Evolutionary conservation across 2,329 filamentous ascomycete genomes (phyloP), one percentile per base, ranked within the genome.

Genomic region (Blastomyces emzantsi): DNA sequence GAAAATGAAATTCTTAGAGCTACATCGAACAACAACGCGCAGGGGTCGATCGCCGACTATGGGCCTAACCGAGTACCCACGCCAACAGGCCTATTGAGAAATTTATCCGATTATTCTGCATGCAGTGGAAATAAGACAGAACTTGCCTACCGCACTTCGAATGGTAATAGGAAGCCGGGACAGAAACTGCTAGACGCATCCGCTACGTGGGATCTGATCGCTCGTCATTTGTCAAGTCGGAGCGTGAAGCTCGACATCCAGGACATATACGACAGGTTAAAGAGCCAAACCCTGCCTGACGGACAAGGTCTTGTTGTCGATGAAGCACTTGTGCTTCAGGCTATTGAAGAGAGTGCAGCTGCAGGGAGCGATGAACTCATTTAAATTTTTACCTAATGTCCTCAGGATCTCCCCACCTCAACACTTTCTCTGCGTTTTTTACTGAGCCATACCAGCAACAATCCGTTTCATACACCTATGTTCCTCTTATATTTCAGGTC

Each of bases 1-100:
- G 92, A 97, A 74, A 97, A 97, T 74, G 90, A 97, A 76, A 92
- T 97, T 62, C 80, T 97, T 45, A 88, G 91, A 57, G 91, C 91
- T 6, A 96, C 91, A 1, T 87, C 87, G 7, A 79, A 68, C 66
- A 73, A 70, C 36, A 58, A 17, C 28, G n/a, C 11, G 9, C 54
- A 36, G 36, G 36, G 4, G 9, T 17, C 33, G 11, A 25, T 36
- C 2, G 36, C 19, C 9, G 36, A 39, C 22, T 17, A 17, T 43
- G 55, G 36, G 3, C 55, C 64, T 41, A 67, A 64, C 41, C 65
- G 69, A 5, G 71, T 75, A 28, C 80, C 82, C 15, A 77, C 79
- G 11, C 82, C 83, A 4, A 86, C 86, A 0, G 89, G 88, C 0
- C 89, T 89, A 0, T 82, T 90, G 82, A 80, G 79, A 49, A 93